Percentiles rank a stretch among this genome's conserved stretches.
These are phyloP conservation scores for Alternaria sp. DNA, from an alignment of 2,329 filamentous ascomycete species.

Conservation along the genomic window DNA sequence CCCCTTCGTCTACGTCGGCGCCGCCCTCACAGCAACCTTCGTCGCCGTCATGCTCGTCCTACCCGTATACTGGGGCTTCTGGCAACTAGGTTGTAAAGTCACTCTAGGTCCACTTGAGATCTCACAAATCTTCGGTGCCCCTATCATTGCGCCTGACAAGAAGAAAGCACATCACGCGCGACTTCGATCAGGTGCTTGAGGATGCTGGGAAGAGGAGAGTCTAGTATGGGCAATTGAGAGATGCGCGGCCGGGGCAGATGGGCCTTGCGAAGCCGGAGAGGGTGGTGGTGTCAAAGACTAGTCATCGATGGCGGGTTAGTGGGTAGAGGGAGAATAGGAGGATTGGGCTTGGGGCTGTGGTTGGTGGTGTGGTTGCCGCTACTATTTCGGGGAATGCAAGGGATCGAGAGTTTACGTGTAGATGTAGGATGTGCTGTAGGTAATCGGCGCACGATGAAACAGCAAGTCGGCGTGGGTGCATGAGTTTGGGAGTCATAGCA, in stretches of 20 bases:
- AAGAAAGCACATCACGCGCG: slow-evolving; percentile 30
- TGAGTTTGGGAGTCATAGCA: neutral
- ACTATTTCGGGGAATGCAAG: slow-evolving; percentile 18
- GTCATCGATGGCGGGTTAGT: slow-evolving; percentile 3
- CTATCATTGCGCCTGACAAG: slow-evolving; percentile 30
- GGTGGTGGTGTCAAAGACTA: slow-evolving; percentile 16
- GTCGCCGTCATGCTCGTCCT: slow-evolving; percentile 45
- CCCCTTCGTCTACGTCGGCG: slow-evolving; percentile 39
- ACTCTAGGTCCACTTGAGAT: slow-evolving; percentile 50
- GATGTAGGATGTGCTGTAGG: neutral
- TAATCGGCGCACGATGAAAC: neutral
- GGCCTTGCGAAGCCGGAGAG: slow-evolving; percentile 32
- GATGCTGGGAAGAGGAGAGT: slow-evolving; percentile 33
- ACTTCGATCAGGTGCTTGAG: slow-evolving; percentile 33
- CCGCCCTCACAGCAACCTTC: slow-evolving; percentile 42
- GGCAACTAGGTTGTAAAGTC: slow-evolving; percentile 49
- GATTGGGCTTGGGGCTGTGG: slow-evolving; percentile 22
- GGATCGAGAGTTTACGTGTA: neutral
- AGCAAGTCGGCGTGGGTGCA: neutral
- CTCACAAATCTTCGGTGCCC: slow-evolving; percentile 46
- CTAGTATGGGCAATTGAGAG: slow-evolving; percentile 30
- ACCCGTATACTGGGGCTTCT: slow-evolving; percentile 50
- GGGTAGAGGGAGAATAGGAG: slow-evolving; percentile 10
- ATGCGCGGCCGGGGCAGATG: slow-evolving; percentile 32
- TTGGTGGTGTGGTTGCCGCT: slow-evolving; percentile 26